Percentiles rank a stretch among this genome's conserved stretches.
These are phyloP conservation scores for Plantago ovata DNA, from an alignment of 257 asterid genomes.

Conservation along the genomic window DNA sequence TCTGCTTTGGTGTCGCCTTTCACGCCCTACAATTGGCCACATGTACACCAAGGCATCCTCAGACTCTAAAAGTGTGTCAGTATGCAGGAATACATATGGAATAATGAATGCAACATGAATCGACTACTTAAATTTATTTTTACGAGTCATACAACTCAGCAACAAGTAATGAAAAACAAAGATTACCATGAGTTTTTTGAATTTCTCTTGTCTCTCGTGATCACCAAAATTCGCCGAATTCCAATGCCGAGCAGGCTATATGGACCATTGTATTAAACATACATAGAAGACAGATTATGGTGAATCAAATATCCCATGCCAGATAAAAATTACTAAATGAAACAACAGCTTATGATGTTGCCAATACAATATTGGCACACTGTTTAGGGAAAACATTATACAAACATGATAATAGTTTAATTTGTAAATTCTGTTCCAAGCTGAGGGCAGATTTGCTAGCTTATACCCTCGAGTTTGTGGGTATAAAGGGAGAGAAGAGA, in stretches of 20 bases:
- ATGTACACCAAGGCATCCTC: constrained; percentile 99
- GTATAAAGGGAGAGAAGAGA: not conserved
- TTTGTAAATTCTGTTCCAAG: no score
- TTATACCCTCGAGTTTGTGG: not conserved
- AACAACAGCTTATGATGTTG: no score
- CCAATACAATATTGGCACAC: no score
- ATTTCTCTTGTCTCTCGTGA: constrained; percentile 91
- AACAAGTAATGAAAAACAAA: constrained; percentile 23
- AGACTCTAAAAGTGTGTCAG: constrained; percentile 98
- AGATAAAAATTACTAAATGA: not conserved
- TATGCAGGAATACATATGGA: constrained; percentile 32
- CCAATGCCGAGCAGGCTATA: constrained; percentile 81
- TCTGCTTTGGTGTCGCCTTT: constrained; percentile 68
- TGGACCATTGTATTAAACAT: constrained; percentile 33
- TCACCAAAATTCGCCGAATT: constrained; percentile 74
- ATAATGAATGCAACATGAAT: not conserved
- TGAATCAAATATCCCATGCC: constrained; percentile 34
- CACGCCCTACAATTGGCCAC: constrained; percentile 99
- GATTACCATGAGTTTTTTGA: constrained; percentile 98
- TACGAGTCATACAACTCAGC: constrained; percentile 17
- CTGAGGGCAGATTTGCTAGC: no score
- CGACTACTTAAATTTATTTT: constrained; percentile 12
- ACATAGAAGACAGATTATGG: constrained; percentile 32
- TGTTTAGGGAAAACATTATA: no score
- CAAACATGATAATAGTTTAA: no score